Percentiles rank a stretch among this genome's conserved stretches.
Conservation (phyloP, 331 rosid genomes). For the Spiraea crenata region DNA sequence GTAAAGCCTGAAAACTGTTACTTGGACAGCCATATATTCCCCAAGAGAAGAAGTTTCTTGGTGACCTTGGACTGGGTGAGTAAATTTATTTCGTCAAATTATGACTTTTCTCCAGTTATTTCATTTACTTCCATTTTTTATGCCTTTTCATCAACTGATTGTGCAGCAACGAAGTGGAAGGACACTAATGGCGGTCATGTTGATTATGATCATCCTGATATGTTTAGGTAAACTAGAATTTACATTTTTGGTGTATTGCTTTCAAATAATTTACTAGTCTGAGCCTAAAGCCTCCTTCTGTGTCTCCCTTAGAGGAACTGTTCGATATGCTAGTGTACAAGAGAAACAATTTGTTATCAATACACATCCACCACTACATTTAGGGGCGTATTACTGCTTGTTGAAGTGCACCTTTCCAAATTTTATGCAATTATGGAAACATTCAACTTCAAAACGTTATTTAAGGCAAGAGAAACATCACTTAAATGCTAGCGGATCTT, state of each 20-base stretch:
- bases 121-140: slow-evolving; percentile 12
- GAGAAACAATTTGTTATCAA: too few species aligned
- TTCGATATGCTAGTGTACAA: slow-evolving; percentile 94
- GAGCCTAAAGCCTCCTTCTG: slow-evolving; percentile 7
- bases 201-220: slow-evolving; percentile 93
- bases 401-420: too few species aligned
- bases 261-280: slow-evolving; percentile 1
- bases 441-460: too few species aligned
- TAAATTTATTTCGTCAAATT: not conserved
- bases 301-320: slow-evolving; percentile 66
- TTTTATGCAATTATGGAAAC: too few species aligned
- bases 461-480: too few species aligned
- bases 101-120: not conserved
- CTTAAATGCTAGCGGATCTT: too few species aligned
- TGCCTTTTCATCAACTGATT: slow-evolving; percentile 14
- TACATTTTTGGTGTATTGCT: not conserved
- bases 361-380: too few species aligned
- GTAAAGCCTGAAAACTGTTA: slow-evolving; percentile 89
- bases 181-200: slow-evolving; percentile 80
- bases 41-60: slow-evolving; percentile 87
- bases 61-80: slow-evolving; percentile 90
- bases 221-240: slow-evolving; percentile 57
- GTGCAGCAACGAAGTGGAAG: slow-evolving; percentile 90
- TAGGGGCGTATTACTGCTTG: too few species aligned
- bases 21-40: slow-evolving; percentile 88